These are phyloP conservation scores for Lenwebbia sp. DNA, from an alignment of 345 rosid species.

Conservation along the genomic window DNA sequence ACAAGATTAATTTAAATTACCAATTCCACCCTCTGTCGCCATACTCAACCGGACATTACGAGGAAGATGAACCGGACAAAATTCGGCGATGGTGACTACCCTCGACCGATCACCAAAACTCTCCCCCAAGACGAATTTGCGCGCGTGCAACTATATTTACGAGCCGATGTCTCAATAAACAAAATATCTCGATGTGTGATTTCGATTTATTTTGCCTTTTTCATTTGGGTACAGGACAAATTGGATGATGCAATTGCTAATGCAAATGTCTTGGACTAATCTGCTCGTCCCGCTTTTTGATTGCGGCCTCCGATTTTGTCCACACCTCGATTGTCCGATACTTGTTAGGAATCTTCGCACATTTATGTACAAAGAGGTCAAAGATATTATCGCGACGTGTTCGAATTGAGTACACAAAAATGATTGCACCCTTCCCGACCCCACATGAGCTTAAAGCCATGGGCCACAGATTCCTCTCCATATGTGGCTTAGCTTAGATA, in stretches of 20 bases:
- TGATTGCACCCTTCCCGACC: background rate
- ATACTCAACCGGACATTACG: background rate
- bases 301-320: background rate
- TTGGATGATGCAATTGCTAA: background rate
- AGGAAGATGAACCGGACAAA: background rate
- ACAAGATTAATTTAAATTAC: no score
- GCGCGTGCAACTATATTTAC: no score
- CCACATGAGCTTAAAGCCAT: background rate
- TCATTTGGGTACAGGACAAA: background rate
- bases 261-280: background rate
- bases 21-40: background rate
- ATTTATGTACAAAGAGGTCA: background rate
- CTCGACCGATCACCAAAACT: background rate
- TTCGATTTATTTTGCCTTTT: no score
- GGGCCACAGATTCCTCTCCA: background rate
- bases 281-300: background rate
- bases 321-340: background rate
- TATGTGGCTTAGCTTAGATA: background rate
- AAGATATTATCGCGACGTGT: background rate
- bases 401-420: background rate
- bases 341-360: background rate
- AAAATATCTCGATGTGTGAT: no score
- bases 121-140: no score
- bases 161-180: no score
- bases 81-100: background rate